A percentile compares a stretch with the other conserved stretches of the same genome.
Conservation (phyloP, 805 yeast species). For the Suhomyces emberorum region DNA sequence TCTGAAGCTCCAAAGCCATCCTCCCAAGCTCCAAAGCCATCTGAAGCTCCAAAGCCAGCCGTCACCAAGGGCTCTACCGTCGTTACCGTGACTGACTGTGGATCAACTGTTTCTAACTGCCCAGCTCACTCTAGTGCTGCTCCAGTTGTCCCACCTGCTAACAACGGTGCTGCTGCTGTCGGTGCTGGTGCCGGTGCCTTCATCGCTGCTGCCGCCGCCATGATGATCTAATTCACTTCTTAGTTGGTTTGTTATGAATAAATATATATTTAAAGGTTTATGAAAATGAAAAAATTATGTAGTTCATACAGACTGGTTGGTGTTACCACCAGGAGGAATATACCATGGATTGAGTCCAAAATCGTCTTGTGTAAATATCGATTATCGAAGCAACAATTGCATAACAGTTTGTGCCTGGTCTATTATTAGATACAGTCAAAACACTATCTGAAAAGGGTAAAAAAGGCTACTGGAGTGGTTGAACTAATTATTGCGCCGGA, state of each 20-base stretch:
- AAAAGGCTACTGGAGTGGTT: too few species aligned
- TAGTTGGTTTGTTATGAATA: too few species aligned
- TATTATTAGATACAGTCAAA: too few species aligned
- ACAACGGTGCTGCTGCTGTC: constrained; percentile 13
- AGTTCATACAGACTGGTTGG: neutral
- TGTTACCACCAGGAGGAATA: too few species aligned
- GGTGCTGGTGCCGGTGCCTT: constrained; percentile 14
- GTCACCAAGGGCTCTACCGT: constrained; percentile 17
- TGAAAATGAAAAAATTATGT: neutral
- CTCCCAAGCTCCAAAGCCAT: constrained; percentile 6
- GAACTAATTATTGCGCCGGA: too few species aligned
- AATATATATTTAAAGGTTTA: neutral
- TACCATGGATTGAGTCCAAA: too few species aligned
- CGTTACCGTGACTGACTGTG: constrained; percentile 25
- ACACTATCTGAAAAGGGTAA: too few species aligned
- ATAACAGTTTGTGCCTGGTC: too few species aligned
- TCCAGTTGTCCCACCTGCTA: constrained; percentile 6
- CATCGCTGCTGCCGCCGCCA: constrained; percentile 12
- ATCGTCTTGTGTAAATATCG: too few species aligned
- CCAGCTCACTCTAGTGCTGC: constrained; percentile 25
- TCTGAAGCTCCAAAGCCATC: constrained; percentile 5
- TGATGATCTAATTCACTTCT: constrained; percentile 9
- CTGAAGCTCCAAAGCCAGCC: constrained; percentile 18
- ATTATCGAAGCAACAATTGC: too few species aligned
- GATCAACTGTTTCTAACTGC: constrained; percentile 20